Conservation (phyloP, 1,284 basidiomycete species). For the Blastosporella zonata region DNA sequence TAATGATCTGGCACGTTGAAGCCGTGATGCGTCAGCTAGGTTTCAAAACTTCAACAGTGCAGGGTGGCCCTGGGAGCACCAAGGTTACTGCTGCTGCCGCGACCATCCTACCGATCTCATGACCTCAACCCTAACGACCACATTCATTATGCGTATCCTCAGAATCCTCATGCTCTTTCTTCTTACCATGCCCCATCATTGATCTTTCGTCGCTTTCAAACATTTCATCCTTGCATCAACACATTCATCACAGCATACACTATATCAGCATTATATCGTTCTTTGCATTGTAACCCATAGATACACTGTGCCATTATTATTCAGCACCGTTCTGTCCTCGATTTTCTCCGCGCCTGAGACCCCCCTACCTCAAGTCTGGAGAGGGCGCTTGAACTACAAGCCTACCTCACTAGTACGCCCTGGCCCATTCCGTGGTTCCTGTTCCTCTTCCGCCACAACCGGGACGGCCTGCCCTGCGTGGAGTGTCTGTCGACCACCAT, state of each 20-base stretch:
- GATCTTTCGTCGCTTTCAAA: conserved; percentile 39
- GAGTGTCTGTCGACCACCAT: too few relatives aligned
- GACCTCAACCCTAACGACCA: conserved; percentile 28
- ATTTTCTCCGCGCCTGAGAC: neutral
- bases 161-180: conserved; percentile 25
- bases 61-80: conserved; percentile 44
- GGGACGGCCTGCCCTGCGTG: too few relatives aligned
- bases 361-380: too few relatives aligned
- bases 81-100: conserved; percentile 39
- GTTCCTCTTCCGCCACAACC: too few relatives aligned
- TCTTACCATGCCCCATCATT: conserved; percentile 27
- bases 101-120: conserved; percentile 35
- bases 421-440: too few relatives aligned
- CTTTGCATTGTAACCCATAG: conserved; percentile 30
- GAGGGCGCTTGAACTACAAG: too few relatives aligned
- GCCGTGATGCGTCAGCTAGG: conserved; percentile 81
- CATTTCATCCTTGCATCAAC: conserved; percentile 31
- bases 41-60: conserved; percentile 82
- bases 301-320: conserved; percentile 26
- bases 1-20: conserved; percentile 19
- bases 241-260: conserved; percentile 32
- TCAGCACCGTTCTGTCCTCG: conserved; percentile 5
- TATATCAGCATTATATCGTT: conserved; percentile 28
- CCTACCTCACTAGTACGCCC: too few relatives aligned
- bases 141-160: conserved; percentile 29